Evolutionary conservation across 2,329 filamentous ascomycete genomes (phyloP).

Genomic region (Aspergillus bombycis): DNA sequence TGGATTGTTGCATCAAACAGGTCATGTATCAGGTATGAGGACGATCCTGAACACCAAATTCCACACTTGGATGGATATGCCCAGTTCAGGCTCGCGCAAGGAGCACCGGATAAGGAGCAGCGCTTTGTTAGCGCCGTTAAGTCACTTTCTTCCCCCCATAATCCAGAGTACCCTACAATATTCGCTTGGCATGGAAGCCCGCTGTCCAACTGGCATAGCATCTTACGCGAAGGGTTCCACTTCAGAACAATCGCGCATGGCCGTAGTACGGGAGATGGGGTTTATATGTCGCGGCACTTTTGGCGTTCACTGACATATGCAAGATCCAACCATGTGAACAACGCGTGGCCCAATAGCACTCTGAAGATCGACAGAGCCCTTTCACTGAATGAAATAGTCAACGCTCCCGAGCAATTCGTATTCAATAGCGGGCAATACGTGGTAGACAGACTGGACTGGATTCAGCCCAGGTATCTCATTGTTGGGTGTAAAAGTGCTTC

Average conservation of each 20-base stretch:
- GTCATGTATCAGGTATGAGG: constrained; percentile 79
- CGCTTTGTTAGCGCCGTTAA: constrained; percentile 69
- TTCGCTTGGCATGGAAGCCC: constrained; percentile 87
- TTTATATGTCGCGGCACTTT: constrained; percentile 73
- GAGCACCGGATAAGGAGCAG: constrained; percentile 82
- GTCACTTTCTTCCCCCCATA: constrained; percentile 37
- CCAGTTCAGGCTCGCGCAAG: constrained; percentile 87
- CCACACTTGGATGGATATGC: constrained; percentile 68
- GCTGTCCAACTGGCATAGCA: constrained; percentile 83
- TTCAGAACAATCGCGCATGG: constrained; percentile 67
- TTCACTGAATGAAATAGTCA: constrained; percentile 84
- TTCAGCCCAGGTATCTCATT: constrained; percentile 85
- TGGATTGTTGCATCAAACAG: constrained; percentile 92
- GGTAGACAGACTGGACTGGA: constrained; percentile 77
- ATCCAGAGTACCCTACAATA: constrained; percentile 64
- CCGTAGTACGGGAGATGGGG: constrained; percentile 74
- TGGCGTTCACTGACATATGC: constrained; percentile 60
- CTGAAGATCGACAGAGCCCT: constrained; percentile 64
- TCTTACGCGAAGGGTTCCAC: constrained; percentile 79
- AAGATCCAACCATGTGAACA: not conserved
- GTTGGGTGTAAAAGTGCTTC: constrained; percentile 45
- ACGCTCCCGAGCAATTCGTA: constrained; percentile 66
- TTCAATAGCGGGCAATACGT: constrained; percentile 65
- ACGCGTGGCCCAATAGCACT: constrained; percentile 67
- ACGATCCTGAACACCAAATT: constrained; percentile 54